Evolutionary conservation across 805 yeast genomes (phyloP).

Genomic region (Metschnikowia noctiluminum): DNA sequence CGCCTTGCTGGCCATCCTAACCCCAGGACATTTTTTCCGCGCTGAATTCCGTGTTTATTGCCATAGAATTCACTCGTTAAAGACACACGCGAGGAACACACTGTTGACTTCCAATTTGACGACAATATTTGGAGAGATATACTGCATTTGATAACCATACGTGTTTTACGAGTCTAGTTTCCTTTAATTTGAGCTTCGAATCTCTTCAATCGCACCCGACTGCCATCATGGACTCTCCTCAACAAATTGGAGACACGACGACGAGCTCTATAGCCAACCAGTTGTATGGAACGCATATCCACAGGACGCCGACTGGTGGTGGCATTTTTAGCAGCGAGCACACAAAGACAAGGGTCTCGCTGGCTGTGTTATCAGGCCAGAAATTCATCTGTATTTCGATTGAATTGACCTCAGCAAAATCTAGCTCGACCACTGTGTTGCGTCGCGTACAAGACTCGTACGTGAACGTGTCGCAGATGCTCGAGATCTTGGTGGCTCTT

Average conservation of each 20-base stretch:
- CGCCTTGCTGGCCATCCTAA: neutral
- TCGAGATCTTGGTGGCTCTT: conserved; percentile 31
- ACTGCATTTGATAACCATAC: too few species aligned
- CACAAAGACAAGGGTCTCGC: conserved; percentile 7
- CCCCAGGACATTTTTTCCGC: neutral
- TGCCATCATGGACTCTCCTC: conserved; percentile 40
- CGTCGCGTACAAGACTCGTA: conserved; percentile 43
- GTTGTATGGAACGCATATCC: conserved; percentile 35
- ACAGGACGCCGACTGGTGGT: conserved; percentile 10
- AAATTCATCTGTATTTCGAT: conserved; percentile 35
- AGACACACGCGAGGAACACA: neutral
- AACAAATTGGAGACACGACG: conserved; percentile 40
- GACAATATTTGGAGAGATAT: too few species aligned
- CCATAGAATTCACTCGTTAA: neutral
- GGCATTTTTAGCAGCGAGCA: neutral
- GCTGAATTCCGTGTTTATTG: neutral
- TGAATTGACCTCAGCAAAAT: neutral
- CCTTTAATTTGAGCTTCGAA: neutral
- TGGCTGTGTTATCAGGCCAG: conserved; percentile 35
- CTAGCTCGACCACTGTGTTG: conserved; percentile 19
- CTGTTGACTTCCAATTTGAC: neutral
- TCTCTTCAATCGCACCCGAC: neutral
- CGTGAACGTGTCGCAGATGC: conserved; percentile 37
- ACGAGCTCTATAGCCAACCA: conserved; percentile 36
- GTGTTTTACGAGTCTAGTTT: too few species aligned